These are phyloP conservation scores for Pythium coloratum DNA, from an alignment of 352 stramenopile species.

Conservation along the genomic window DNA sequence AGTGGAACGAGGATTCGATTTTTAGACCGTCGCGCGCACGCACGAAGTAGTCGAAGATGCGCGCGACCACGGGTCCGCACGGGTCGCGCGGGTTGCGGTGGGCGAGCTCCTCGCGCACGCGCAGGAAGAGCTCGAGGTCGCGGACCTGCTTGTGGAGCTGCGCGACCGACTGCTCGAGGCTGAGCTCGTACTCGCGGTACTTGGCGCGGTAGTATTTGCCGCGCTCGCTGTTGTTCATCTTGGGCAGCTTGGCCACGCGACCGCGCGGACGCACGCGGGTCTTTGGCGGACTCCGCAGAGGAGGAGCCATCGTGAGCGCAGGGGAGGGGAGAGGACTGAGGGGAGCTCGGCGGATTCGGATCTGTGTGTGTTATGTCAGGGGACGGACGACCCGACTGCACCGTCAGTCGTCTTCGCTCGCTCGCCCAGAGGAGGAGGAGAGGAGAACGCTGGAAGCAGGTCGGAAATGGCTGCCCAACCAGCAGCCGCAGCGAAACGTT, in stretches of 20 bases:
- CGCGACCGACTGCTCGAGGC: constrained; percentile 38
- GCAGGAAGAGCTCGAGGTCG: constrained; percentile 36
- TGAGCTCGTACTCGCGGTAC: constrained; percentile 51
- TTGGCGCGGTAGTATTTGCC: constrained; percentile 71
- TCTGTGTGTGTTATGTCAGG: no score
- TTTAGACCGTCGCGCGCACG: constrained; percentile 16
- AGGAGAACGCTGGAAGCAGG: not conserved
- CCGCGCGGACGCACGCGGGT: constrained; percentile 4
- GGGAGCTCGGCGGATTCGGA: not conserved
- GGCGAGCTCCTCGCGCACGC: constrained; percentile 36
- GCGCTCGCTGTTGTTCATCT: constrained; percentile 69
- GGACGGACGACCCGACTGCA: no score
- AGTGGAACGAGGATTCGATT: constrained; percentile 11
- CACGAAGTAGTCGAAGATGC: constrained; percentile 24
- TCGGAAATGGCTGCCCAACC: not conserved
- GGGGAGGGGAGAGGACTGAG: not conserved
- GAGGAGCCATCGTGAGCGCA: not conserved
- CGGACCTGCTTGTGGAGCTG: constrained; percentile 39
- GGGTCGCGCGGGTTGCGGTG: constrained; percentile 14
- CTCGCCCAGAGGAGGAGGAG: not conserved
- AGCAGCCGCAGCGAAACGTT: not conserved
- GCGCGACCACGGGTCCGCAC: constrained; percentile 2
- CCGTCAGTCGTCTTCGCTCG: no score
- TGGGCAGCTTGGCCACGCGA: constrained; percentile 43
- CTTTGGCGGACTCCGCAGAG: not conserved